Conservation (phyloP, 805 yeast species). For the Wickerhamiella hasegawae region DNA sequence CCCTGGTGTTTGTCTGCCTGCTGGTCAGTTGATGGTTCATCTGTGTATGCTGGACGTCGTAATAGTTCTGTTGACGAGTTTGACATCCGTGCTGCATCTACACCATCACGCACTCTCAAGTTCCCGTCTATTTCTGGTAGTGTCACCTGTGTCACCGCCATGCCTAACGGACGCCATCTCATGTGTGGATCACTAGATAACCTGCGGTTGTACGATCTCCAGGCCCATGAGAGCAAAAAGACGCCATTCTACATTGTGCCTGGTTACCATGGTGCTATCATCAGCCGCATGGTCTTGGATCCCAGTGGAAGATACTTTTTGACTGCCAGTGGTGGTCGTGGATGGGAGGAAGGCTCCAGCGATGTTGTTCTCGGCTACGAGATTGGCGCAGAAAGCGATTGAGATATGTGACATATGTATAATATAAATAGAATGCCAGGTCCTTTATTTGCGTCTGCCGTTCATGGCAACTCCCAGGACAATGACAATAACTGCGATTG, state of each 20-base stretch:
- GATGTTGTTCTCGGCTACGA: conserved; percentile 54
- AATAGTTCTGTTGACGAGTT: conserved; percentile 63
- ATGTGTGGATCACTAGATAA: conserved; percentile 86
- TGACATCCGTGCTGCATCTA: conserved; percentile 24
- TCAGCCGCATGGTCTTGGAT: conserved; percentile 66
- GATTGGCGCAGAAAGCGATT: conserved; percentile 14
- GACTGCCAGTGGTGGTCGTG: conserved; percentile 86
- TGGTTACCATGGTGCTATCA: conserved; percentile 88
- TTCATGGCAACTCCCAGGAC: too few relatives aligned
- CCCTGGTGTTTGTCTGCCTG: conserved; percentile 84
- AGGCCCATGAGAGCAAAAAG: conserved; percentile 18
- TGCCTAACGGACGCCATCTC: conserved; percentile 68
- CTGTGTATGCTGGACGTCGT: conserved; percentile 71
- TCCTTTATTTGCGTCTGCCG: too few relatives aligned
- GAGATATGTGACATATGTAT: too few relatives aligned
- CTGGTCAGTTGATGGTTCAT: conserved; percentile 77
- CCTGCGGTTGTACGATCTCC: conserved; percentile 67
- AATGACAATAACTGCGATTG: too few relatives aligned
- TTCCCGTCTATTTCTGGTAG: conserved; percentile 87
- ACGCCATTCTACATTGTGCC: conserved; percentile 82
- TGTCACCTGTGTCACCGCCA: conserved; percentile 59
- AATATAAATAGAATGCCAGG: too few relatives aligned
- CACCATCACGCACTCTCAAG: conserved; percentile 41
- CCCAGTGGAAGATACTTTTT: conserved; percentile 79
- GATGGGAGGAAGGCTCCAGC: conserved; percentile 80